Base-by-base conservation (phyloP, 352 stramenopile genomes). In the Phytopythium mirpurense region DNA sequence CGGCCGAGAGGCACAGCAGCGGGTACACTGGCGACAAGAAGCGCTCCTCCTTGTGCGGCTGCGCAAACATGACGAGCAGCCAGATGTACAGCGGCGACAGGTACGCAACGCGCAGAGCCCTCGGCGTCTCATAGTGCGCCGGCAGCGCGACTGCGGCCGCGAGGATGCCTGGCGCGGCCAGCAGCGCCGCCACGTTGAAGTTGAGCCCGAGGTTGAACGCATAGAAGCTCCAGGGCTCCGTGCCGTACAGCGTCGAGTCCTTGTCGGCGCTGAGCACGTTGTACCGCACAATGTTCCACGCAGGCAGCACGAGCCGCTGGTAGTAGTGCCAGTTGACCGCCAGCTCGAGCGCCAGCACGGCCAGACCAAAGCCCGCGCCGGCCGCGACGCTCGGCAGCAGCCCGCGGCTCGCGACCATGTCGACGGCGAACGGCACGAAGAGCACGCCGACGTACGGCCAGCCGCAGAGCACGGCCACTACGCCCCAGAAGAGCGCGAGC, bases 41-140 rank as follows among this genome's bases (percentile, higher is more conserved):
- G 6, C 96, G 82, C 74, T 99, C 97, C 62, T 99, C 97, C 65
- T 99, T 99, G 81, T 99, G 97, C 23, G 96, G 80, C 62, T 98
- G 82, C n/a, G 80, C 58, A 37, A 95, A 86, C 63, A 99, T 96
- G 37, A 99, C 86, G 6, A 36, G 62, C 42, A 98, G 58, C 95
- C 96, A 99, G 21, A 98, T 44, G 51, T 96, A 92, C 65, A 91
- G 64, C 12, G 81, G 79, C 10, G 66, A 78, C 40, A 91, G 55
- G 37, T 81, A 88, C 32, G 62, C 57, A 18, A 74, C 14, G 14
- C 74, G 54, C 29, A 77, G 65, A 21, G 67, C 18, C 37, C 56
- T 69, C 23, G 48, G 54, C 5, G 60, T 74, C 8, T 59, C 41
- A 38, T 76, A 65, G 36, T 78, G 60, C n/a, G 36, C 42, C 27